Evolutionary conservation across 2,329 filamentous ascomycete genomes (phyloP), one percentile per base, ranked within the genome.

Genomic region (Fusarium sp.): DNA sequence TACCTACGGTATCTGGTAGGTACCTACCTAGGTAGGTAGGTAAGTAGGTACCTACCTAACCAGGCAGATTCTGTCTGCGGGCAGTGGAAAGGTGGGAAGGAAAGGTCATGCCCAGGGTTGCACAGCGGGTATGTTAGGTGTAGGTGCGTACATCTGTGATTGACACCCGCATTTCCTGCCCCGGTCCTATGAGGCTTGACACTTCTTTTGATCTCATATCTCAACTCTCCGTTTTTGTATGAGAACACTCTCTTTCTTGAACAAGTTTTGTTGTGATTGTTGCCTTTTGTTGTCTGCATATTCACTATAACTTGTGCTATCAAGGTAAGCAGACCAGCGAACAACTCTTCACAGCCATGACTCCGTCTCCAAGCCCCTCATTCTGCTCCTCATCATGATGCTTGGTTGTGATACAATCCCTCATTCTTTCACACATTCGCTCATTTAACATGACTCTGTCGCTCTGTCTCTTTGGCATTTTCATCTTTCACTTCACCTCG

Each of bases 311-410:
- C 14, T 58, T 30, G 38, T 40, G 34, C 63, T 27, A 53, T 61
- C 59, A 69, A 71, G 68, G 68, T 71, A 64, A 72, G 68, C 32
- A 44, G 22, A 30, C 52, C 50, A 45, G 32, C 50, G 44, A 47
- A 55, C 24, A 57, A 43, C 50, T 68, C 58, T n/a, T 43, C 59
- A 24, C 50, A 55, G 57, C 67, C 67, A 68, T 61, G 54, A 71
- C 63, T 66, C 68, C 65, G 63, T 70, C 32, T 14, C 52, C 29
- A 61, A 56, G 68, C 68, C 68, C 68, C 69, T 71, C 69, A 70
- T 66, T 59, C 44, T 58, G 29, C 53, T 56, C 45, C 57, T 66
- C 38, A 38, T 43, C 55, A 20, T 46, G 42, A 40, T 47, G 24
- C 42, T 49, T 56, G 25, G 24, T 50, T 61, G 40, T 63, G 55